Evolutionary conservation across 2,329 filamentous ascomycete species (phyloP), one percentile per base, ranked within the genome.

Genomic region (Aphanoascus verrucosus): DNA sequence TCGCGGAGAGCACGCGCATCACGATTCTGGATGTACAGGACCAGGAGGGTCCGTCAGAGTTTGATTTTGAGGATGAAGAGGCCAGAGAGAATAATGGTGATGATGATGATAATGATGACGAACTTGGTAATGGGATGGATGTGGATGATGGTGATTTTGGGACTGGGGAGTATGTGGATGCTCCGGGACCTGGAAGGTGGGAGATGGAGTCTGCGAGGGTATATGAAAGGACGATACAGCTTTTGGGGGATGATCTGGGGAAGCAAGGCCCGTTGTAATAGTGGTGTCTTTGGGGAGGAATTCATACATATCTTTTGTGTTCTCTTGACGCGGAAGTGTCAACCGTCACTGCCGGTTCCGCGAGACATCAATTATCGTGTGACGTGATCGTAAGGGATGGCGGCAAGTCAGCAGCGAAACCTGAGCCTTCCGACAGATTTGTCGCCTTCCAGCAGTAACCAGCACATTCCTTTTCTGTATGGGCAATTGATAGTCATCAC

Each of bases 201-300:
- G 77, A 86, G 58, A 81, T 90, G 76, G 83, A 85, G 58, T 80
- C 86, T 48, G 86, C 83, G 0, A 78, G 77, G 58, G 82, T 94
- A 1, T 95, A 93, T 69, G 86, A 93, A 66, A 78, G 78, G 61
- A 93, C 88, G 0, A 79, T 94, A 59, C 78, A 87, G 38, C 77
- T 86, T 63, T 69, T 94, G 12, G 87, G 85, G 0, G 82, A 84
- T 62, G 75, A 79, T 9, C 68, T 93, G 28, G 83, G 79, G 44
- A 58, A 55, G 38, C 56, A 58, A 47, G 54, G 54, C 14, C 41
- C n/a, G 12, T 49, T 40, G 35, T 48, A 44, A 32, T 17, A 41
- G 32, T 31, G 19, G 12, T 15, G 5, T 35, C 7, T 20, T n/a
- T n/a, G n/a, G n/a, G n/a, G n/a, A n/a, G n/a, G n/a, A n/a, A n/a